Percentiles rank a stretch among this genome's conserved stretches.
phyloP scores from a whole-genome alignment of 352 stramenopile genomes.

The Phytophthora pisi region DNA sequence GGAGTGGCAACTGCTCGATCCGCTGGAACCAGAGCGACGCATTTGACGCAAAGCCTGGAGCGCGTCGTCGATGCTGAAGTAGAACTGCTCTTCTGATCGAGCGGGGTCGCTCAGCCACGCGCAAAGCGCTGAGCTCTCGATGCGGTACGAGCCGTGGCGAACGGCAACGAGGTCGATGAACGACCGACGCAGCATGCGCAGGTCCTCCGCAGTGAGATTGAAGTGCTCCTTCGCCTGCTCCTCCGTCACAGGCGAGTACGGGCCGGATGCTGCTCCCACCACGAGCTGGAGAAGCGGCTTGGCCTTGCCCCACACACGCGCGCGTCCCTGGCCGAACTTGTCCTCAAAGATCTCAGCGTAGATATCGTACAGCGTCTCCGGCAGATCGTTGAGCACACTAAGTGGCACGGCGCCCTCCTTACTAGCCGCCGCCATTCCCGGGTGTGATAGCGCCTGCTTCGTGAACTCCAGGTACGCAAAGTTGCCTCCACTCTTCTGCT shows the following conservation, averaged over 20 bases:
- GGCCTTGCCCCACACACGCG: slow-evolving; percentile 79
- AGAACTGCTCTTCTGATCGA: slow-evolving; percentile 68
- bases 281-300: slow-evolving; percentile 78
- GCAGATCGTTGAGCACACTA: slow-evolving; percentile 72
- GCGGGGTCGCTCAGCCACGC: slow-evolving; percentile 66
- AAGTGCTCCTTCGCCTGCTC: slow-evolving; percentile 67
- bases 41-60: slow-evolving; percentile 54
- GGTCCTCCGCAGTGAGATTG: slow-evolving; percentile 59
- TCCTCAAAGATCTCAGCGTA: slow-evolving; percentile 88
- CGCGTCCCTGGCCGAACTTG: slow-evolving; percentile 81
- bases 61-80: slow-evolving; percentile 56
- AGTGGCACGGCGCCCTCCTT: slow-evolving; percentile 63
- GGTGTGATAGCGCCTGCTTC: slow-evolving; percentile 72
- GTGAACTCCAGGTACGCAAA: slow-evolving; percentile 85
- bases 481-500: slow-evolving; percentile 76
- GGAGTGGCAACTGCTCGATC: slow-evolving; percentile 22
- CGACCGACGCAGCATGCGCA: slow-evolving; percentile 70
- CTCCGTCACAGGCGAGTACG: slow-evolving; percentile 79
- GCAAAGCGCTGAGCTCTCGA: slow-evolving; percentile 73
- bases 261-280: slow-evolving; percentile 65
- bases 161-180: slow-evolving; percentile 81
- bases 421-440: slow-evolving; percentile 44
- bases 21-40: slow-evolving; percentile 26
- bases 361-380: slow-evolving; percentile 83
- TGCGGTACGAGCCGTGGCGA: slow-evolving; percentile 66